These are phyloP conservation scores for Solanum tacnaense DNA, from an alignment of 257 asterid species.

Conservation along the genomic window DNA sequence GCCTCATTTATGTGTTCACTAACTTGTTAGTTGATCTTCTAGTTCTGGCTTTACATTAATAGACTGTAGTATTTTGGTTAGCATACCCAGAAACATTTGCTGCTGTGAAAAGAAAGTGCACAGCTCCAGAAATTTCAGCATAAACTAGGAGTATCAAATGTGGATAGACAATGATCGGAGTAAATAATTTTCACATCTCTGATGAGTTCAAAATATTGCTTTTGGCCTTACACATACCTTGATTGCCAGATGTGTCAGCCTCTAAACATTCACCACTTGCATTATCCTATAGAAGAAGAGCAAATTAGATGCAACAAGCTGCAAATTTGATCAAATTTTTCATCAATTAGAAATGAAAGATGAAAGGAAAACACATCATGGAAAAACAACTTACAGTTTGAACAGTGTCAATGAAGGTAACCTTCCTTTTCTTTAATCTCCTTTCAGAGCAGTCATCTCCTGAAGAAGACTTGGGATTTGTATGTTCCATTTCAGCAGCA, in stretches of 20 bases:
- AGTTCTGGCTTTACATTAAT: not conserved
- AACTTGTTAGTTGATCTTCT: not conserved
- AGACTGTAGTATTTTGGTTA: not conserved
- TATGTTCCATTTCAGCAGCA: slow-evolving; percentile 11
- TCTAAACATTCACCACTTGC: slow-evolving; percentile 11
- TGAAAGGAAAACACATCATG: not conserved
- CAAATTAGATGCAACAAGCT: not conserved
- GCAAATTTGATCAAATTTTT: not conserved
- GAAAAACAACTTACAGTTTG: slow-evolving; percentile 32
- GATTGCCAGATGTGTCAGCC: slow-evolving; percentile 21
- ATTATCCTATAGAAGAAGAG: slow-evolving; percentile 23
- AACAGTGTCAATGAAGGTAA: slow-evolving; percentile 15
- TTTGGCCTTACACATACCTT: not conserved
- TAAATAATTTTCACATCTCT: not conserved
- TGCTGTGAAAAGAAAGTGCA: not conserved
- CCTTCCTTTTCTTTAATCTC: slow-evolving; percentile 42
- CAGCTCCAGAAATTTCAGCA: not conserved
- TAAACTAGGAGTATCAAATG: not conserved
- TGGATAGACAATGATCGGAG: not conserved
- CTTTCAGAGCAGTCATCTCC: slow-evolving; percentile 14
- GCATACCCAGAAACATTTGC: not conserved
- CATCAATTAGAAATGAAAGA: not conserved
- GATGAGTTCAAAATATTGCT: not conserved
- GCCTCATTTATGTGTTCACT: not conserved
- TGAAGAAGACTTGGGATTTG: slow-evolving; percentile 14